These are phyloP conservation scores for Ophiostoma populinum DNA, from an alignment of 2,329 filamentous ascomycete genomes.

Conservation along the genomic window DNA sequence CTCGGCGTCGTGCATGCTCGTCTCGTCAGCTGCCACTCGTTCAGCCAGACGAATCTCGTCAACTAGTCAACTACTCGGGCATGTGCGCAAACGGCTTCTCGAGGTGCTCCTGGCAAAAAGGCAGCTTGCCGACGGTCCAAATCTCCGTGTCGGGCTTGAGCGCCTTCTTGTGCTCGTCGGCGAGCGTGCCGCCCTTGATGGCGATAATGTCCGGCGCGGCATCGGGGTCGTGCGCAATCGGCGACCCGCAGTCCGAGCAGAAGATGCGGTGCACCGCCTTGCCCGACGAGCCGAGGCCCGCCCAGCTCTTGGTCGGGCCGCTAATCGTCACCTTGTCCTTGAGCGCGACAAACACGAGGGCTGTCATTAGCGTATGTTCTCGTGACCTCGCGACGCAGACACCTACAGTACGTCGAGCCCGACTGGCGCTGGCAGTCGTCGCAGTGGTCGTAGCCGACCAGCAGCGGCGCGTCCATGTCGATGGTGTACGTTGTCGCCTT, in stretches of 20 bases:
- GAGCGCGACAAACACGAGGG: conserved; percentile 47
- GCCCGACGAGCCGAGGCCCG: conserved; percentile 41
- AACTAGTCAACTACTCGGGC: conserved; percentile 31
- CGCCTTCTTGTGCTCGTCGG: conserved; percentile 46
- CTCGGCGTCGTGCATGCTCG: background rate
- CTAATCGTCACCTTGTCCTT: conserved; percentile 47
- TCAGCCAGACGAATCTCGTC: too few species aligned
- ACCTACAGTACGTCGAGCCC: conserved; percentile 50
- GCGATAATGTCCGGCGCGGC: conserved; percentile 54
- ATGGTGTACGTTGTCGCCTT: conserved; percentile 52
- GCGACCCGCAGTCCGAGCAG: conserved; percentile 51
- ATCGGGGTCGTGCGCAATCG: conserved; percentile 53
- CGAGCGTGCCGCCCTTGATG: conserved; percentile 48
- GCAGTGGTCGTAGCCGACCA: conserved; percentile 53
- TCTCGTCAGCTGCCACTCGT: too few species aligned
- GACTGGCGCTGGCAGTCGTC: conserved; percentile 57
- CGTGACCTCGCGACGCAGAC: background rate
- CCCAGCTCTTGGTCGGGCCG: conserved; percentile 47
- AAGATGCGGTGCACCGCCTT: conserved; percentile 50
- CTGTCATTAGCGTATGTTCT: conserved; percentile 19
- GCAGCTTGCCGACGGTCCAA: conserved; percentile 51
- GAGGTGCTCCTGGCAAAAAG: conserved; percentile 50
- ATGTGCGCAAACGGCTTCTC: conserved; percentile 46
- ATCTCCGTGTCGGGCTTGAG: conserved; percentile 55
- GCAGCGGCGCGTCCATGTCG: conserved; percentile 30